A percentile compares a stretch with the other conserved stretches of the same genome.
These are phyloP conservation scores for Gillenia trifoliata DNA, from an alignment of 306 rosid genomes.

Conservation along the genomic window DNA sequence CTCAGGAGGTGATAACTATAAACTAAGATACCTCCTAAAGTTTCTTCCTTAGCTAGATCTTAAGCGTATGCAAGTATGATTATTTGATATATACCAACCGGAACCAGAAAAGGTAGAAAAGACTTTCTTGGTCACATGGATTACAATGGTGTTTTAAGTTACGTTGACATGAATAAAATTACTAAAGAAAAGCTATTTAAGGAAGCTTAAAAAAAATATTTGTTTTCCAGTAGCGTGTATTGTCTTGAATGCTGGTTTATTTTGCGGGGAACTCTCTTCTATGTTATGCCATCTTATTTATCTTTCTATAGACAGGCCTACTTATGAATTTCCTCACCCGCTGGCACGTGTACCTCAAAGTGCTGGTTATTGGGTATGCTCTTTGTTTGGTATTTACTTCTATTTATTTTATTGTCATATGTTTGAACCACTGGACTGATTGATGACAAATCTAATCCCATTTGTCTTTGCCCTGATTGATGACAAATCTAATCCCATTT, in stretches of 20 bases:
- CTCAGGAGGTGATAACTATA: not conserved
- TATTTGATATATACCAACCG: not conserved
- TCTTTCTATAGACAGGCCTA: slow-evolving; percentile 73
- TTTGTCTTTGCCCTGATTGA: slow-evolving; percentile 32
- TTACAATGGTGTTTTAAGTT: not conserved
- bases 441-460: slow-evolving; percentile 13
- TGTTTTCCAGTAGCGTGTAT: not conserved
- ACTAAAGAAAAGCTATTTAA: not conserved
- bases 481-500: slow-evolving; percentile 21
- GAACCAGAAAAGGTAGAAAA: not conserved
- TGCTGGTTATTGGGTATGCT: slow-evolving; percentile 91
- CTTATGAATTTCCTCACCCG: slow-evolving; percentile 87
- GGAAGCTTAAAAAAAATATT: not conserved
- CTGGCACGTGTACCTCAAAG: slow-evolving; percentile 90
- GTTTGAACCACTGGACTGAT: slow-evolving; percentile 18
- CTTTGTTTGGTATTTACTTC: slow-evolving; percentile 14
- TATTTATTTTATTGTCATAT: slow-evolving; percentile 25
- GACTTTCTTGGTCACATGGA: not conserved
- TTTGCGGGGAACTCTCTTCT: not conserved
- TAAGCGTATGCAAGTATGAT: not conserved
- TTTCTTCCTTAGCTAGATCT: not conserved
- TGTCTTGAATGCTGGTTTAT: slow-evolving; percentile 8
- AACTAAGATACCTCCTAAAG: not conserved
- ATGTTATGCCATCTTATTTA: slow-evolving; percentile 21
- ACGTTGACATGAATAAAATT: not conserved